phyloP scores from a whole-genome alignment of 495 filamentous ascomycete species.

The Podospora tetraspora region DNA sequence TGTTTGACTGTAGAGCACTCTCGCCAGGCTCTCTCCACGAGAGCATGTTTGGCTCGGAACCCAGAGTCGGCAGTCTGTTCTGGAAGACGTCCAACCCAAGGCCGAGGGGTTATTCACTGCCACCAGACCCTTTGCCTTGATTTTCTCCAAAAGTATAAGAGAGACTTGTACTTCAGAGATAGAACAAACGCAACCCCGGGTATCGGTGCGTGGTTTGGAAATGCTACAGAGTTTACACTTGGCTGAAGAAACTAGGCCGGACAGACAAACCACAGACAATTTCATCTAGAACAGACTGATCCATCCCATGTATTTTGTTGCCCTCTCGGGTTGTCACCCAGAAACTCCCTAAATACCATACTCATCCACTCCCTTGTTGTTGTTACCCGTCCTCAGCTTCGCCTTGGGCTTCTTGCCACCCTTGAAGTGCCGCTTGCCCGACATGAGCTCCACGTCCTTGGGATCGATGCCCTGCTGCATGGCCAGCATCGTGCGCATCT shows the following conservation, averaged over 20 bases:
- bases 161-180: too few relatives aligned
- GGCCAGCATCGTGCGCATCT: constrained; percentile 77
- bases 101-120: too few relatives aligned
- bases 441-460: constrained; percentile 63
- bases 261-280: background rate
- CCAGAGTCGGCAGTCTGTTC: too few relatives aligned
- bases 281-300: background rate
- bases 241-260: background rate
- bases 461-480: constrained; percentile 80
- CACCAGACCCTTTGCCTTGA: too few relatives aligned
- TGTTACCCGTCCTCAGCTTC: constrained; percentile 32
- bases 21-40: too few relatives aligned
- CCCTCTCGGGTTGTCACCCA: background rate
- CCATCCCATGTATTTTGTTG: background rate
- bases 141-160: too few relatives aligned
- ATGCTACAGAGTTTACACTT: background rate
- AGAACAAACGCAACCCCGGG: background rate
- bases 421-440: constrained; percentile 95
- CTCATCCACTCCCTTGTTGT: constrained; percentile 3
- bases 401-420: constrained; percentile 58
- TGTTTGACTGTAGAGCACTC: too few relatives aligned
- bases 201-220: background rate
- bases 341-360: background rate
- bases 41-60: too few relatives aligned
- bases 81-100: too few relatives aligned